Percentiles rank a stretch among this genome's conserved stretches.
Conservation (phyloP, 352 stramenopile genomes). For the Pythium angustatum region DNA sequence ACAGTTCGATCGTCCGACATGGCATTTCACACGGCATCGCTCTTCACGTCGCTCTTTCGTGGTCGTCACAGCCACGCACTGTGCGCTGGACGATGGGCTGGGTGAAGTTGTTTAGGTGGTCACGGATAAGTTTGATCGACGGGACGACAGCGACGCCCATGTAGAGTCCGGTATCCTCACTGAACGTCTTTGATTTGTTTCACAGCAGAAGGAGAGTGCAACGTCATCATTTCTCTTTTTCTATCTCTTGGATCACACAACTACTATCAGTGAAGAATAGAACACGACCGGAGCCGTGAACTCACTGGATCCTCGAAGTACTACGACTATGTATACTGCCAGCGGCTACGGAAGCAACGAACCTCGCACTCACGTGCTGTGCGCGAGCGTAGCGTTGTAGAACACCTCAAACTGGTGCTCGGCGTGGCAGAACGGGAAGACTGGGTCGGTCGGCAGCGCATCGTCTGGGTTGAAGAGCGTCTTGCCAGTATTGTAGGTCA, state of each 20-base stretch:
- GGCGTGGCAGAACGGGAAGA: slow-evolving; percentile 33
- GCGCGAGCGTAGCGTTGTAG: slow-evolving; percentile 18
- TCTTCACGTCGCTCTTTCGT: too few species aligned
- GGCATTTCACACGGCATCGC: too few species aligned
- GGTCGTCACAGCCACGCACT: too few species aligned
- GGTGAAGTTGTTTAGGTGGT: slow-evolving; percentile 91
- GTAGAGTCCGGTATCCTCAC: too few species aligned
- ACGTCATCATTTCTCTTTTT: too few species aligned
- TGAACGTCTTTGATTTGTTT: too few species aligned
- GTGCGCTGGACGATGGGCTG: slow-evolving; percentile 95
- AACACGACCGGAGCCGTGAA: too few species aligned
- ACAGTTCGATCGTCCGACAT: too few species aligned
- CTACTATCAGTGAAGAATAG: too few species aligned
- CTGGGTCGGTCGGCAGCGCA: background rate
- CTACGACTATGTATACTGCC: background rate
- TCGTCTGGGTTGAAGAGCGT: slow-evolving; percentile 48
- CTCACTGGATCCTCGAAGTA: background rate
- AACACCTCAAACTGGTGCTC: slow-evolving; percentile 30
- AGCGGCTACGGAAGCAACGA: too few species aligned
- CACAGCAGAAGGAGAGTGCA: too few species aligned
- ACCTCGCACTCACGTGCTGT: background rate
- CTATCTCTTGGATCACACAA: too few species aligned
- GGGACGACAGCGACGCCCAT: slow-evolving; percentile 86
- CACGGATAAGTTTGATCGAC: slow-evolving; percentile 89
- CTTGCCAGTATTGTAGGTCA: slow-evolving; percentile 53